Percentiles rank a stretch among this genome's conserved stretches.
Conservation (phyloP, 768 basidiomycete species). For the Tylopilus sp. region DNA sequence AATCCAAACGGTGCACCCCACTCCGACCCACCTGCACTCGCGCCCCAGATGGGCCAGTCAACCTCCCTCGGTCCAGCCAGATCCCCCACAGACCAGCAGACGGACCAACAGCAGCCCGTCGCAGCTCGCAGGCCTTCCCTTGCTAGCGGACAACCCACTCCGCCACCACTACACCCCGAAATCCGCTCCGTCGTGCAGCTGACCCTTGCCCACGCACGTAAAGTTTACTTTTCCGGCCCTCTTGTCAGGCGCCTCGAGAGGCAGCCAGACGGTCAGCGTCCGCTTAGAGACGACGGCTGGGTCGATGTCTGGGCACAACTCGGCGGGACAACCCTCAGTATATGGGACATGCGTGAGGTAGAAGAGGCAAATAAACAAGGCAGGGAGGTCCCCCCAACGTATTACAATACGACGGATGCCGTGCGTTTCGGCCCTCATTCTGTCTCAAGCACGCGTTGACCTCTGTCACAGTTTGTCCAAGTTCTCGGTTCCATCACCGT, state of each 20-base stretch:
- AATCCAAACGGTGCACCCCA: constrained; percentile 7
- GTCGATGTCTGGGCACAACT: constrained; percentile 87
- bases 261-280: constrained; percentile 69
- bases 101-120: constrained; percentile 22
- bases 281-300: constrained; percentile 75
- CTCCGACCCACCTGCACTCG: constrained; percentile 21
- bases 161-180: constrained; percentile 67
- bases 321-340: constrained; percentile 82
- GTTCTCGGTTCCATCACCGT: constrained; percentile 73
- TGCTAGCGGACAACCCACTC: constrained; percentile 10
- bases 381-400: constrained; percentile 79
- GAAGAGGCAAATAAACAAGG: constrained; percentile 80
- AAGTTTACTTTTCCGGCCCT: constrained; percentile 85
- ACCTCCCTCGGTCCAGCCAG: constrained; percentile 29
- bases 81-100: constrained; percentile 18
- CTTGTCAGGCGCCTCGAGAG: constrained; percentile 74
- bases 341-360: constrained; percentile 90
- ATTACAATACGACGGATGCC: constrained; percentile 86
- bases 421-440: constrained; percentile 43
- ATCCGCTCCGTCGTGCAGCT: constrained; percentile 77
- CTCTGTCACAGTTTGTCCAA: constrained; percentile 59
- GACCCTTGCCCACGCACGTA: constrained; percentile 74
- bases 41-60: constrained; percentile 33
- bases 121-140: constrained; percentile 20
- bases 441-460: constrained; percentile 3